A percentile compares a stretch with the other conserved stretches of the same genome.
These are phyloP conservation scores for Aspergillus fischeri DNA, from an alignment of 2,329 filamentous ascomycete genomes.

Conservation along the genomic window DNA sequence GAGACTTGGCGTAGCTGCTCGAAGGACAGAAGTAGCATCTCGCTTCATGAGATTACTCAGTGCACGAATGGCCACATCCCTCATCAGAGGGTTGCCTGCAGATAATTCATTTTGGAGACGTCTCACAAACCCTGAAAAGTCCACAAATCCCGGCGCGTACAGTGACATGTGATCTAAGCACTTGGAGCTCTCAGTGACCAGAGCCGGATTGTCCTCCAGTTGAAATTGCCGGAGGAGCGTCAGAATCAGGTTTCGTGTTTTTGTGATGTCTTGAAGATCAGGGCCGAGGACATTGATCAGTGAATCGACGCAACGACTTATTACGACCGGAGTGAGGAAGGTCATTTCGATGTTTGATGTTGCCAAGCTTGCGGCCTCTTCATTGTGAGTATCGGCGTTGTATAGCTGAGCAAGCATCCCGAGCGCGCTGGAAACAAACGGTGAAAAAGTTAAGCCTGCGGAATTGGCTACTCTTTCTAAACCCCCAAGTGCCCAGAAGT, in stretches of 20 bases:
- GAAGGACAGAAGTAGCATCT: slow-evolving; percentile 76
- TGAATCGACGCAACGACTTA: slow-evolving; percentile 88
- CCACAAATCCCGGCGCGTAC: slow-evolving; percentile 83
- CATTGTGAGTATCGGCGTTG: slow-evolving; percentile 83
- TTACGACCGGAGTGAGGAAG: slow-evolving; percentile 72
- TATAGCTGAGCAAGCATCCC: slow-evolving; percentile 94
- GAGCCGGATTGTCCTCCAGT: slow-evolving; percentile 64
- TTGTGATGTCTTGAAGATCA: slow-evolving; percentile 86
- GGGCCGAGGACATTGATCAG: slow-evolving; percentile 94
- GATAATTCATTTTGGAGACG: slow-evolving; percentile 73
- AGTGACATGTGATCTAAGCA: slow-evolving; percentile 89
- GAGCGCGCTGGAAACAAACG: slow-evolving; percentile 82
- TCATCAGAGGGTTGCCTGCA: slow-evolving; percentile 64
- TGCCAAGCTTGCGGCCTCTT: slow-evolving; percentile 72
- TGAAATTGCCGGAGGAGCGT: slow-evolving; percentile 81
- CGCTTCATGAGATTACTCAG: slow-evolving; percentile 94
- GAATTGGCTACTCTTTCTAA: slow-evolving; percentile 83
- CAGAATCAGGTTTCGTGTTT: slow-evolving; percentile 87
- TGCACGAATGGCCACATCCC: slow-evolving; percentile 78
- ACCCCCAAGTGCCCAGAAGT: slow-evolving; percentile 93
- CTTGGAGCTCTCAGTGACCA: slow-evolving; percentile 71
- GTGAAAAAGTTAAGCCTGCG: slow-evolving; percentile 85
- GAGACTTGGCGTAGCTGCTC: slow-evolving; percentile 69
- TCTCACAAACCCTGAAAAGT: slow-evolving; percentile 78
- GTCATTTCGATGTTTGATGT: slow-evolving; percentile 90